phyloP scores from a whole-genome alignment of 495 filamentous ascomycete species.

The Cenococcum geophilum region DNA sequence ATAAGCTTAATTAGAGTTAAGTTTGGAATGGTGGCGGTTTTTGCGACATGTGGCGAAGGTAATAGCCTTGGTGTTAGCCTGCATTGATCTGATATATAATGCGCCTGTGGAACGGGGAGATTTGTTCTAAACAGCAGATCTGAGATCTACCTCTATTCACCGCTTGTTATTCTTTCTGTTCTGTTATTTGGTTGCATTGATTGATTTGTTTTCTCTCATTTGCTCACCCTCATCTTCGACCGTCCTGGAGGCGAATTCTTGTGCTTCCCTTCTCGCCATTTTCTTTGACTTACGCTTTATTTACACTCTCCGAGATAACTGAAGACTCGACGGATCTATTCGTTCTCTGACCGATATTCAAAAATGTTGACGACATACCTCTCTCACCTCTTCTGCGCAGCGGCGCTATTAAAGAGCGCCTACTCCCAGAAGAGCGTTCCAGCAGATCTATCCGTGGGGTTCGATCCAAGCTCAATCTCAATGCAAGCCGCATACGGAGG shows the following conservation, averaged over 20 bases:
- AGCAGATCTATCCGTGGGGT: not conserved
- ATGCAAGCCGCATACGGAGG: not conserved
- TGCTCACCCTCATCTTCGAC: too few relatives aligned
- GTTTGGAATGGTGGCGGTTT: not conserved
- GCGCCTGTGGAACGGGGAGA: not conserved
- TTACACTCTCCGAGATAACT: too few relatives aligned
- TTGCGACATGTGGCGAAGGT: not conserved
- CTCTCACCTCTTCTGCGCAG: too few relatives aligned
- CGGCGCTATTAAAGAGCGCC: not conserved
- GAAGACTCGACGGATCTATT: too few relatives aligned
- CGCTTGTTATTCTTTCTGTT: not conserved
- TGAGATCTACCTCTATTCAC: not conserved
- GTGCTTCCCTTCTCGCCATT: too few relatives aligned
- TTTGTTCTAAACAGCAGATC: not conserved
- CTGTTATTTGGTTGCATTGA: not conserved
- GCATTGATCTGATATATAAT: slow-evolving; percentile 2
- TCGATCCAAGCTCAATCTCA: not conserved
- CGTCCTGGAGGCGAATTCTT: too few relatives aligned
- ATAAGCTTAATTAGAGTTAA: not conserved
- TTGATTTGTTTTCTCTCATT: not conserved
- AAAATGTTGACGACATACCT: too few relatives aligned
- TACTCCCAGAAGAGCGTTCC: slow-evolving; percentile 4
- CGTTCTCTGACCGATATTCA: too few relatives aligned
- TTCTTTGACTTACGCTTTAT: too few relatives aligned
- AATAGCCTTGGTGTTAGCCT: not conserved